phyloP scores from a whole-genome alignment of 768 basidiomycete genomes.

The Hypsizygus marmoreus region DNA sequence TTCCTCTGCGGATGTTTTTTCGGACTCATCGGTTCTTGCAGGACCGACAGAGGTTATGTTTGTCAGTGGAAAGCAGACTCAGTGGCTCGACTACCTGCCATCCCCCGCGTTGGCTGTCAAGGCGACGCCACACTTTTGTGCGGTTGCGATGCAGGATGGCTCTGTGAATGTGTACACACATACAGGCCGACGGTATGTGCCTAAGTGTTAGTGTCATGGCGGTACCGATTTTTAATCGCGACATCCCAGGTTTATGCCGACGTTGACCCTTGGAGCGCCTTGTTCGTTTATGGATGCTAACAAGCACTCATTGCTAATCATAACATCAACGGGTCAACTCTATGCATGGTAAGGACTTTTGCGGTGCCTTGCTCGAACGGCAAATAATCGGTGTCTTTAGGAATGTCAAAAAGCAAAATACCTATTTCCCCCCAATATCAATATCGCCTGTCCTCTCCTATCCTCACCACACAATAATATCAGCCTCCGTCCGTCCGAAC shows the following conservation, averaged over 20 bases:
- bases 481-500: slow-evolving; percentile 72
- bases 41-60: slow-evolving; percentile 72
- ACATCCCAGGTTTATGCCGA: slow-evolving; percentile 68
- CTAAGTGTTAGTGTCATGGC: not conserved
- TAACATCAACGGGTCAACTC: slow-evolving; percentile 75
- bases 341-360: slow-evolving; percentile 64
- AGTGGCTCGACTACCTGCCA: slow-evolving; percentile 90
- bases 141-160: slow-evolving; percentile 79
- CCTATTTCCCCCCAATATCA: slow-evolving; percentile 67
- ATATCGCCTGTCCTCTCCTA: slow-evolving; percentile 60
- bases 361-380: not conserved
- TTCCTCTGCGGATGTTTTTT: not conserved
- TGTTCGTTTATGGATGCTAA: slow-evolving; percentile 69
- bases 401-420: slow-evolving; percentile 70
- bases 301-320: slow-evolving; percentile 63
- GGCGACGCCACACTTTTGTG: slow-evolving; percentile 68
- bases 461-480: slow-evolving; percentile 62
- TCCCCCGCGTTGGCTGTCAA: slow-evolving; percentile 68
- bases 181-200: slow-evolving; percentile 77
- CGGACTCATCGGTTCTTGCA: slow-evolving; percentile 21
- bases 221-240: not conserved
- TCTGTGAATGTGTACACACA: slow-evolving; percentile 82
- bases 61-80: slow-evolving; percentile 63
- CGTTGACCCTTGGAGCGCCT: slow-evolving; percentile 69
- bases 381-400: slow-evolving; percentile 37